Base-by-base conservation (phyloP, 2,329 filamentous ascomycete species). In the Phaeosphaeriaceae sp. region DNA sequence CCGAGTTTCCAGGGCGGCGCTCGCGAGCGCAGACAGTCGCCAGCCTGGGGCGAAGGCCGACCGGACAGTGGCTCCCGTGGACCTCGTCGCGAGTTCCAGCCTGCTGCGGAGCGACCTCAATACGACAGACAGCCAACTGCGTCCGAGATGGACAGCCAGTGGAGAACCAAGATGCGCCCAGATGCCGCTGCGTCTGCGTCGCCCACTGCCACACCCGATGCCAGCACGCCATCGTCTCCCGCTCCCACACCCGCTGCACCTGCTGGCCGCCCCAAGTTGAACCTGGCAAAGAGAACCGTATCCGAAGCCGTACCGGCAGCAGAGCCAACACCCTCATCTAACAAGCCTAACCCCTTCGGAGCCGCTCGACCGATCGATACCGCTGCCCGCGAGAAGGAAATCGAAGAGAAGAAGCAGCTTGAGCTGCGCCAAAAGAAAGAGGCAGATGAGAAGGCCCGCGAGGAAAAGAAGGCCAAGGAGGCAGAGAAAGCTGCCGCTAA, bases 321-420 rank as follows among this genome's bases (percentile, higher is more conserved):
- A 10, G 81, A 51, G n/a, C 69, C 81, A 4, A 53, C 67, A 15
- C 59, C 78, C 17, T 73, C 76, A 19, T 55, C 53, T 15, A 90
- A 95, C 71, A 98, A 97, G 83, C 86, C 93, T 24, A 98, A 90
- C 78, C 93, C 93, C 42, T 99, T 99, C 76, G 95, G 95, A 71
- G 93, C 91, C 60, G 95, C 95, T 56, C 89, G 91, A 62, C 95
- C 95, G 54, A 97, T 98, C 69, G 93, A 99, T 79, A 98, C 94
- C 48, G 91, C 92, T 47, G 86, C 93, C 15, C 89, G 91, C 66
- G 94, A 98, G 82, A 90, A 89, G 70, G 89, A 96, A 77, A 88
- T 99, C 57, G 94, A 96, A 72, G 92, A 97, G 81, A 96, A 92
- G 85, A 86, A 91, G 65, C 83, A 91, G 71, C 83, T 91, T 57